Evolutionary conservation across 257 asterid species (phyloP), one percentile per base, ranked within the genome.

Genomic region (Nyctanthes arbortristis): DNA sequence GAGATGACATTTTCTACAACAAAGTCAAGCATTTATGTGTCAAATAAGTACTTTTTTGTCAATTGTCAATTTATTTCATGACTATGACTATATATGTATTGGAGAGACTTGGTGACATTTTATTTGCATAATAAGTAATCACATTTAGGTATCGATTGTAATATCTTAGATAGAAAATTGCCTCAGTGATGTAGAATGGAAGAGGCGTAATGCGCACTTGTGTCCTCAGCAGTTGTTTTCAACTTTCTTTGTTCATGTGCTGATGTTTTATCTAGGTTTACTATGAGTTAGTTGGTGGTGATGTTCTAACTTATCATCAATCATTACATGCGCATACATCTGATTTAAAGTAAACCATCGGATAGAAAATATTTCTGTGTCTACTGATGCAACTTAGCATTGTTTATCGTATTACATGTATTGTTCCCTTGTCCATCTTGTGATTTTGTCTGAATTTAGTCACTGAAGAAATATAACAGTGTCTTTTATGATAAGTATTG

Each of bases 371-470:
- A 35, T 36, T 22, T 63, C 34, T 8, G 20, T 63, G 57, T 34
- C 52, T 62, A 40, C 69, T 40, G 66, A 63, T 14, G n/a, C 4
- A 8, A 74, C 63, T 30, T 8, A 20, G 14, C 55, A 27, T 18
- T 56, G 20, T 6, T 25, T 57, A n/a, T 27, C 34, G 32, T 69
- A 61, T 47, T 63, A 24, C 33, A 57, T 25, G 54, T 13, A 25
- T 71, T 75, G 25, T 63, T 28, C 12, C n/a, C n/a, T 34, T n/a
- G 18, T 35, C 37, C 7, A 20, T 66, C 60, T 28, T 37, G 71
- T 70, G 13, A 18, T 69, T 43, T 69, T 16, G 18, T 56, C 6
- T 49, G 47, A 12, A 40, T 35, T 12, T 18, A 62, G 14, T 47
- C 8, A 20, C 43, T 5, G 24, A 30, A 55, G 52, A 22, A 36